These are phyloP conservation scores for Candida ponderosae DNA, from an alignment of 805 yeast genomes.

Conservation along the genomic window DNA sequence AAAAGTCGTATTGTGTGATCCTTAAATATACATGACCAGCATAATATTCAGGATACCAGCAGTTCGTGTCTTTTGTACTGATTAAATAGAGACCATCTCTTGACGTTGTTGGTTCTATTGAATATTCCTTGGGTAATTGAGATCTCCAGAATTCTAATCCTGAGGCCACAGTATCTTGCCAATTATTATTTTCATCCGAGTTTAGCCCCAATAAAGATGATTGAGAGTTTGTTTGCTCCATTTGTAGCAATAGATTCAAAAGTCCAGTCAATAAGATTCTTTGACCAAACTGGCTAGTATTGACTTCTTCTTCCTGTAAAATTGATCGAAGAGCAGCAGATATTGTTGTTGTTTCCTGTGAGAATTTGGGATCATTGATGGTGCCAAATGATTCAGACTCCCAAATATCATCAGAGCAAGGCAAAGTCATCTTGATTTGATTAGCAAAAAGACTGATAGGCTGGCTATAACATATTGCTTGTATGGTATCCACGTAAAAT, in stretches of 20 bases:
- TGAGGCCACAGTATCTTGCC: conserved; percentile 58
- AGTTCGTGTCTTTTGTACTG: too few species aligned
- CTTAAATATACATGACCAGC: conserved; percentile 53
- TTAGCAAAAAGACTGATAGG: conserved; percentile 7
- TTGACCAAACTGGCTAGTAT: conserved; percentile 44
- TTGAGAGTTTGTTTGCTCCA: conserved; percentile 36
- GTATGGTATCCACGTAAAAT: conserved; percentile 31
- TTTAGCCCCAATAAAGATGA: too few species aligned
- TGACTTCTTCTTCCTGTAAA: conserved; percentile 5
- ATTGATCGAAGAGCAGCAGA: background rate
- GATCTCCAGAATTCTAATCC: conserved; percentile 60
- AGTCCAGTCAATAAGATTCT: conserved; percentile 55
- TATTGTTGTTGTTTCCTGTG: background rate
- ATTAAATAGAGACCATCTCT: too few species aligned
- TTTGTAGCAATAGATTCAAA: conserved; percentile 50
- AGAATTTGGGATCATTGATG: too few species aligned
- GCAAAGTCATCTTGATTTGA: conserved; percentile 1
- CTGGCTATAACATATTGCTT: conserved; percentile 34
- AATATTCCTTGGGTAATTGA: background rate
- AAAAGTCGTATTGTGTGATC: conserved; percentile 51
- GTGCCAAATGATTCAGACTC: background rate
- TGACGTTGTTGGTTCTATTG: too few species aligned
- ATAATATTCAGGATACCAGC: conserved; percentile 50
- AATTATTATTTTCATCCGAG: conserved; percentile 16
- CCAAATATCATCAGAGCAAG: conserved; percentile 1